Evolutionary conservation across 2,329 filamentous ascomycete genomes (phyloP), one percentile per base, ranked within the genome.

Genomic region (Scedosporium dehoogii): DNA sequence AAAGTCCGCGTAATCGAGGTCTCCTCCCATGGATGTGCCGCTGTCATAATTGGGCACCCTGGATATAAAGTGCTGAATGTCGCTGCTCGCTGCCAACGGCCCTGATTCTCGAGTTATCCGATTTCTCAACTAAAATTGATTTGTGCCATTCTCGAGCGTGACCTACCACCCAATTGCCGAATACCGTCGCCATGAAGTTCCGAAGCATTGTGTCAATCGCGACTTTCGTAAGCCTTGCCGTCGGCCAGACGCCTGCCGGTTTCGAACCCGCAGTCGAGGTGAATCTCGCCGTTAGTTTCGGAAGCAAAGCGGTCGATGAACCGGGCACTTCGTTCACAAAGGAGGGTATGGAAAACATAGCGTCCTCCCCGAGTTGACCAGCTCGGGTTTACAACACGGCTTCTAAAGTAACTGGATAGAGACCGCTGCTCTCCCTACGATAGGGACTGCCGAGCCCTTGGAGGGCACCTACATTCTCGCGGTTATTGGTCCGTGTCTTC

Each of bases 231-330:
- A 18, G 27, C 16, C 16, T 53, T 14, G 48, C 29, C 6, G 4
- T 48, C 16, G 60, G 27, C 2, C 60, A 61, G 33, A 61, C 60
- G 1, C 60, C 46, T 7, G 42, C 53, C n/a, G 60, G 60, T 1
- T 61, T 61, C 51, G 48, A 61, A 38, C 60, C 60, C 10, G 53
- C 29, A 6, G 60, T 61, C 27, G 60, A 61, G 12, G 60, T 21
- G 6, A 61, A 61, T 33, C 60, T 61, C 23, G 60, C 53, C 23
- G 60, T 61, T 51, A 61, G 21, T 14, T 61, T 61, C 23, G 60
- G 46, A 2, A 48, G 27, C 46, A 42, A 53, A 51, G 48, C 60
- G 2, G 48, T 61, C 14, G 48, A 25, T 7, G 48, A 56, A 21
- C 60, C 60, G 5, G 60, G 60, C 3, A 44, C 48, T n/a, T 44